Conservation (phyloP, 345 rosid genomes). For the Brassica incana region DNA sequence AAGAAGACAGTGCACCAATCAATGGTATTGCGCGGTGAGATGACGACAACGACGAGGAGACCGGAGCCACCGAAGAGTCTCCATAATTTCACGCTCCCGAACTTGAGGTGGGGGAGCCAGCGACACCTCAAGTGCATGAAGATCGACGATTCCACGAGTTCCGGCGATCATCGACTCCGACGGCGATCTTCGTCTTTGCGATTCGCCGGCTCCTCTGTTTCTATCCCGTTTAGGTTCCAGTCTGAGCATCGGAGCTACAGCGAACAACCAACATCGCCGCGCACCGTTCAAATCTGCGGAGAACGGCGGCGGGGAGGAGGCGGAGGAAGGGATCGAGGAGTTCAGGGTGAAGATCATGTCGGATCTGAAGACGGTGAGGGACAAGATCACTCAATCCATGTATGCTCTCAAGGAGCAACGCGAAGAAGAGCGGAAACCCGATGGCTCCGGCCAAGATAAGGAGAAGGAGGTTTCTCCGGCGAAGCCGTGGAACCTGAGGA, state of each 20-base stretch:
- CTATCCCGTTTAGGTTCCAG: too few species aligned
- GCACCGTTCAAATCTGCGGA: too few species aligned
- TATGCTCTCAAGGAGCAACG: conserved; percentile 37
- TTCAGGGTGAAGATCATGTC: conserved; percentile 61
- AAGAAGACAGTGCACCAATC: conserved; percentile 25
- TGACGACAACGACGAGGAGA: conserved; percentile 43
- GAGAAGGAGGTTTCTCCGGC: conserved; percentile 40
- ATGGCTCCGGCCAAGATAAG: conserved; percentile 26
- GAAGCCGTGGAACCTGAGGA: conserved; percentile 86
- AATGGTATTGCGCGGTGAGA: conserved; percentile 47
- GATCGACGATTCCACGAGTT: conserved; percentile 29
- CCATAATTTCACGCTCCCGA: conserved; percentile 61
- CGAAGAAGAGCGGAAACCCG: conserved; percentile 26
- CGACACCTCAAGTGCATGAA: conserved; percentile 59
- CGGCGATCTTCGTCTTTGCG: conserved; percentile 47
- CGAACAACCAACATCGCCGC: too few species aligned
- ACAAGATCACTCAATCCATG: conserved; percentile 48
- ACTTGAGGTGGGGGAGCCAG: conserved; percentile 63
- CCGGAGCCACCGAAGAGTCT: conserved; percentile 61
- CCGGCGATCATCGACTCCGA: conserved; percentile 39
- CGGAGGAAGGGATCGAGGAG: conserved; percentile 14
- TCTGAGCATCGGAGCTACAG: too few species aligned
- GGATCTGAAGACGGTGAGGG: conserved; percentile 56
- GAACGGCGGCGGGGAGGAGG: too few species aligned
- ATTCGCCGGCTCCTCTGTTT: conserved; percentile 11